Evolutionary conservation across 2,329 filamentous ascomycete species (phyloP), one percentile per base, ranked within the genome.

Genomic region (Periconia sp.): DNA sequence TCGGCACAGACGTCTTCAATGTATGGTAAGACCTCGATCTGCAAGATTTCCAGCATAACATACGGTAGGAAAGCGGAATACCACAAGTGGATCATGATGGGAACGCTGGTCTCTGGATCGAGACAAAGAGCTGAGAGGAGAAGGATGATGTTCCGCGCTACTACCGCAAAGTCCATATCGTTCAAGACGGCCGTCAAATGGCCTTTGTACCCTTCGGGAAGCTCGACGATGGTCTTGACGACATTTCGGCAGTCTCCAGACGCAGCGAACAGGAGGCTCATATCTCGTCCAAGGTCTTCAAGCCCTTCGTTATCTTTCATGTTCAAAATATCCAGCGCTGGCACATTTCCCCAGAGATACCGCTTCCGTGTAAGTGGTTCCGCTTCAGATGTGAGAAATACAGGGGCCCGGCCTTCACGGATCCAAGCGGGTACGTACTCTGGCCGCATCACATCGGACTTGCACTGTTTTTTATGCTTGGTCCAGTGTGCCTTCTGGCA

Each of bases 171-270:
- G 14, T 78, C 71, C 3, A 6, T 15, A 59, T 81, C 77, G 52
- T 81, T 80, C 20, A 81, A 47, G 2, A 64, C 58, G 0, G 73
- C 50, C 0, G 61, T 48, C 30, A 75, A 54, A 1, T 45, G 7
- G 1, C 60, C 57, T 0, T 40, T 53, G 50, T 72, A 77, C 0
- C 20, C 54, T 3, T 43, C 37, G 0, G 76, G 73, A 6, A 80
- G 55, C 1, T 54, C 45, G 2, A 59, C 60, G 2, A 80, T 55
- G 0, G 77, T 74, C 57, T 74, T 75, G 50, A 81, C 52, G 3
- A 77, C 59, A 51, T 81, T 79, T 41, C 77, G 65, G 6, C 75
- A 50, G 53, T 80, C 76, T 7, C 75, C 77, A 10, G 78, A 80
- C 5, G 76, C 78, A 2, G 74, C 74, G 40, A 76, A 77, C 1